A percentile compares a stretch with the other conserved stretches of the same genome.
phyloP scores from a whole-genome alignment of 2,329 filamentous ascomycete genomes.

The Endothia cerciana region DNA sequence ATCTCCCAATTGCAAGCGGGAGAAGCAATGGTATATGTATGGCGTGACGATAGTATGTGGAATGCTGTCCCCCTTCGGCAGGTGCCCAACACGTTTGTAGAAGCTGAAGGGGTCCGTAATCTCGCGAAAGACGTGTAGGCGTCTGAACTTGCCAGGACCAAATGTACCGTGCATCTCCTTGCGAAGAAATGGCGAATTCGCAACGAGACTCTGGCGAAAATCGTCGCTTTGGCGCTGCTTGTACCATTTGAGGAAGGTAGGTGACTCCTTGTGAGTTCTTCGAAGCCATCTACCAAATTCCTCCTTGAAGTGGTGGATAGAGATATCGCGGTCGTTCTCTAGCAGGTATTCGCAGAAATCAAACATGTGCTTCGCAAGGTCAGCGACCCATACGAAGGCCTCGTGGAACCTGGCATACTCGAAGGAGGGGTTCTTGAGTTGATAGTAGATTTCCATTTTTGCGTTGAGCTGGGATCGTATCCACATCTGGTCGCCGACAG shows the following conservation, averaged over 20 bases:
- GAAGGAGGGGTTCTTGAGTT: slow-evolving; percentile 55
- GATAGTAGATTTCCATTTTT: slow-evolving; percentile 62
- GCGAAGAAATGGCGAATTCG: slow-evolving; percentile 65
- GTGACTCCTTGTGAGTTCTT: slow-evolving; percentile 45
- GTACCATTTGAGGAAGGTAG: slow-evolving; percentile 59
- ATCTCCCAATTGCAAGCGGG: slow-evolving; percentile 61
- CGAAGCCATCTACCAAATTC: slow-evolving; percentile 63
- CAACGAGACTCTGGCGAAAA: slow-evolving; percentile 64
- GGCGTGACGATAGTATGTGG: slow-evolving; percentile 69
- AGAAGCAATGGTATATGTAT: slow-evolving; percentile 68
- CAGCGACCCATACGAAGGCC: slow-evolving; percentile 71
- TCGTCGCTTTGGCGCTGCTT: slow-evolving; percentile 53
- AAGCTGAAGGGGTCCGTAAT: slow-evolving; percentile 33
- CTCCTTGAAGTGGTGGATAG: slow-evolving; percentile 58
- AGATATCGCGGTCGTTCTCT: slow-evolving; percentile 42
- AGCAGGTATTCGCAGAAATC: slow-evolving; percentile 60
- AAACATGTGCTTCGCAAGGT: slow-evolving; percentile 72
- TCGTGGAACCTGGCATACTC: slow-evolving; percentile 67
- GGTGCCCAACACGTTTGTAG: slow-evolving; percentile 7
- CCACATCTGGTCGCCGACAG: slow-evolving; percentile 62
- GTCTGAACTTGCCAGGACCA: slow-evolving; percentile 30
- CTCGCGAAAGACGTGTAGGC: slow-evolving; percentile 60
- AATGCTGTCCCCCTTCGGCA: slow-evolving; percentile 16
- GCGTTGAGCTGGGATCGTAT: slow-evolving; percentile 58
- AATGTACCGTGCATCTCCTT: slow-evolving; percentile 64